A percentile compares a stretch with the other conserved stretches of the same genome.
Conservation (phyloP, 176 grass and related monocot genomes). For the Zoysia pacifica region DNA sequence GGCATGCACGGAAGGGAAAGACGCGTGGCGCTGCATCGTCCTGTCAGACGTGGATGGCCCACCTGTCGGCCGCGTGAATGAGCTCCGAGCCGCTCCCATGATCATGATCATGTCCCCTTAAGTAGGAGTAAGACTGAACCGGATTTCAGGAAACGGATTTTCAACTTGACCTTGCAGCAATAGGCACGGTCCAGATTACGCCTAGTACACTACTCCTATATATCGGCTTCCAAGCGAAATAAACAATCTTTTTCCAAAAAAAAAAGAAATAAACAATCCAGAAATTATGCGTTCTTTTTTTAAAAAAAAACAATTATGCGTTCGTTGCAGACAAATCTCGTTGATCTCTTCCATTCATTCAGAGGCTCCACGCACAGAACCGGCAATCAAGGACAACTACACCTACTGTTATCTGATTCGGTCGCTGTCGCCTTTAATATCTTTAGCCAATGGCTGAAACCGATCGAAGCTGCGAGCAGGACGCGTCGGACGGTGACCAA, state of each 20-base stretch:
- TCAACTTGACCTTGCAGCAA: neutral
- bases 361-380: neutral
- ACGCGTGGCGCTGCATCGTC: too few species aligned
- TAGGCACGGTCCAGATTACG: neutral
- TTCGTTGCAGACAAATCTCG: neutral
- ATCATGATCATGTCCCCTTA: neutral
- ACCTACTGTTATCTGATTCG: neutral
- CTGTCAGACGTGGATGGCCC: too few species aligned
- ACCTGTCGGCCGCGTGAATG: too few species aligned
- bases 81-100: neutral
- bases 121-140: too few species aligned
- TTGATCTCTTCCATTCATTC: neutral
- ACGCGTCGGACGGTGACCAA: neutral
- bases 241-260: too few species aligned
- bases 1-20: neutral
- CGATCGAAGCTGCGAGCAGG: neutral
- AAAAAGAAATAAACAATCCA: neutral
- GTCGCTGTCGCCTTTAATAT: slow-evolving; percentile 8
- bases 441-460: neutral
- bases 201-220: neutral
- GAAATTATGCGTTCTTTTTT: neutral
- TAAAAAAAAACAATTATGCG: neutral
- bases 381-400: slow-evolving; percentile 30
- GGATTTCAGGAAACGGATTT: neutral
- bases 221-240: neutral